Conservation (phyloP, 192 early-diverging fungal species). For the Mortierella alpina region DNA sequence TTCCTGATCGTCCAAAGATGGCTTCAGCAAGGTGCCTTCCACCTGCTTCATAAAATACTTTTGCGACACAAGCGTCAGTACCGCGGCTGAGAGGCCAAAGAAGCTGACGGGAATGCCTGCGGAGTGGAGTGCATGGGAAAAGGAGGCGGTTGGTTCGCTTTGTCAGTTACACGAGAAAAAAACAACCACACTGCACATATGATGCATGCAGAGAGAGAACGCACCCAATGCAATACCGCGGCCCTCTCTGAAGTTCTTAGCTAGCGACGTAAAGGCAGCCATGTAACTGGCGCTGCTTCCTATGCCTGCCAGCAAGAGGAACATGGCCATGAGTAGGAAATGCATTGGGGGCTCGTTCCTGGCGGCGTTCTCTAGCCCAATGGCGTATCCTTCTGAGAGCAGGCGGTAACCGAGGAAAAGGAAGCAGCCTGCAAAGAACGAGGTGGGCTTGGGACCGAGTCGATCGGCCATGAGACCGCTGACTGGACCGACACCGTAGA, state of each 20-base stretch:
- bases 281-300: slow-evolving; percentile 48
- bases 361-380: slow-evolving; percentile 15
- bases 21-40: background rate
- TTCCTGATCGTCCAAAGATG: background rate
- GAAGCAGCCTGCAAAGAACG: slow-evolving; percentile 22
- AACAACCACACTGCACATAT: background rate
- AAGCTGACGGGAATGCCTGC: slow-evolving; percentile 45
- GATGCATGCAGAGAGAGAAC: background rate
- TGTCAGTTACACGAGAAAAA: background rate
- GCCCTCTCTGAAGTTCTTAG: slow-evolving; percentile 29
- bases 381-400: slow-evolving; percentile 18
- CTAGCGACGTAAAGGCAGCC: slow-evolving; percentile 39
- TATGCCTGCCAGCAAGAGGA: slow-evolving; percentile 27
- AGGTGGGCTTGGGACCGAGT: slow-evolving; percentile 29
- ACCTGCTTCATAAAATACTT: slow-evolving; percentile 20
- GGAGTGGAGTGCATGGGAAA: background rate
- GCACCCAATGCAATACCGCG: slow-evolving; percentile 38
- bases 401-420: slow-evolving; percentile 23
- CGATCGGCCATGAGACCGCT: slow-evolving; percentile 39
- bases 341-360: slow-evolving; percentile 7
- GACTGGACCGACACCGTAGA: slow-evolving; percentile 51
- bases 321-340: slow-evolving; percentile 30
- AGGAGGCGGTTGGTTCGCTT: background rate
- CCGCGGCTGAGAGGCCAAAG: slow-evolving; percentile 42
- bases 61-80: slow-evolving; percentile 23